Conservation (phyloP, 345 rosid species). For the Cardamine chenopodiifolia region DNA sequence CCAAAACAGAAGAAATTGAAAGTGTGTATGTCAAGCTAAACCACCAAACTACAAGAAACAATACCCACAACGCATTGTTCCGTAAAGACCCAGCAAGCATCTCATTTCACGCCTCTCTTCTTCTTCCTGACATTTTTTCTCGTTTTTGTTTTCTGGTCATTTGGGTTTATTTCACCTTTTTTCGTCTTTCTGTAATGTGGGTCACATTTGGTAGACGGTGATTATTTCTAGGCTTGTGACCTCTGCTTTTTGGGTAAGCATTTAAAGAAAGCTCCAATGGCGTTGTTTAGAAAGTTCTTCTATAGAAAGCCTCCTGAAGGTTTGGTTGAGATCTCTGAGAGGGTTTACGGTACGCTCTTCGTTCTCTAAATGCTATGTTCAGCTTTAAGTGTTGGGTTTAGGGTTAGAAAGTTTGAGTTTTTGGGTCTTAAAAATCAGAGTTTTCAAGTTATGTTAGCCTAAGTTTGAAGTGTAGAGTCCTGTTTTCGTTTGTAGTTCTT, state of each 20-base stretch:
- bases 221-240: conserved; percentile 33
- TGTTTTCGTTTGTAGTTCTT: conserved; percentile 11
- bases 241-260: conserved; percentile 18
- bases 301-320: conserved; percentile 74
- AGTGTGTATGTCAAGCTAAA: conserved; percentile 59
- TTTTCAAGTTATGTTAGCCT: background rate
- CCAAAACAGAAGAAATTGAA: conserved; percentile 35
- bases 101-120: conserved; percentile 33
- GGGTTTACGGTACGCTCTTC: conserved; percentile 67
- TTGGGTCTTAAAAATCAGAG: background rate
- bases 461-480: background rate
- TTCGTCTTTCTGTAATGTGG: conserved; percentile 32
- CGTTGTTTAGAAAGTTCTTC: conserved; percentile 73
- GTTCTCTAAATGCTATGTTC: background rate
- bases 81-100: conserved; percentile 65
- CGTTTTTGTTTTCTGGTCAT: conserved; percentile 34
- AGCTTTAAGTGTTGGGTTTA: conserved; percentile 31
- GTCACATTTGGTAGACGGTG: conserved; percentile 34
- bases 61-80: conserved; percentile 45
- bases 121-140: conserved; percentile 44
- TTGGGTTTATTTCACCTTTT: conserved; percentile 37
- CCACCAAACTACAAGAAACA: conserved; percentile 42
- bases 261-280: conserved; percentile 53
- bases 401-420: conserved; percentile 6
- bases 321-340: conserved; percentile 79